Base-by-base conservation (phyloP, 176 grass and related monocot species). In the Chloris gayana region DNA sequence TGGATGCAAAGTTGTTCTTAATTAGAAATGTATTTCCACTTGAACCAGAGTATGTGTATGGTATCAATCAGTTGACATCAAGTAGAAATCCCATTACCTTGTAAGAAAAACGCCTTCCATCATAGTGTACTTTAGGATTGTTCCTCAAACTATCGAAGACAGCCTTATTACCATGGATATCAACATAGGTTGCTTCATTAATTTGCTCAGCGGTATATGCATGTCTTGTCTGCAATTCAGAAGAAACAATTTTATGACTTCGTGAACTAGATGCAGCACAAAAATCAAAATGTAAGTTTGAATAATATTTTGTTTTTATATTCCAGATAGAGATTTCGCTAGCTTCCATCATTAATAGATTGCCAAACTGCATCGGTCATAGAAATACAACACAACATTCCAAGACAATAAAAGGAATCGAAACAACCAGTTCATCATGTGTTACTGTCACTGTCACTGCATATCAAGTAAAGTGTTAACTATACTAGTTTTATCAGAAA, bases 101-200 rank as follows among this genome's bases (percentile, higher is more conserved):
- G 82, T 95, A 99, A 22, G 93, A 91, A 69, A 93, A 99, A 46
- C 85, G 72, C 27, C 88, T 91, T 81, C 91, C 93, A 70, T 96
- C 91, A 83, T 88, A 99, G 24, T 65, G 5, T 74, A 99, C 93
- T 87, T 99, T 99, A 17, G 37, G 85, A 59, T 99, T 99, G 42
- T 96, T 95, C 54, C 82, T 93, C 73, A 99, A 79, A 72, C 91
- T 99, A 35, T 99, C 88, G 62, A 89, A 91, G 27, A 99, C 84
- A 58, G 77, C 86, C 39, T 93, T 89, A 67, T 96, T 99, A 61
- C 84, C 80, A 21, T 83, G 66, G 86, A 99, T 91, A 30, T 95
- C 90, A n/a, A 99, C 97, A 78, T 95, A 95, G 12, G 90, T 93
- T 63, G 72, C 31, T 71, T 99, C 92, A 88, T 95, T 93, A 82